A percentile compares a stretch with the other conserved stretches of the same genome.
phyloP scores from a whole-genome alignment of 768 basidiomycete genomes.

The Podaxis sp. region DNA sequence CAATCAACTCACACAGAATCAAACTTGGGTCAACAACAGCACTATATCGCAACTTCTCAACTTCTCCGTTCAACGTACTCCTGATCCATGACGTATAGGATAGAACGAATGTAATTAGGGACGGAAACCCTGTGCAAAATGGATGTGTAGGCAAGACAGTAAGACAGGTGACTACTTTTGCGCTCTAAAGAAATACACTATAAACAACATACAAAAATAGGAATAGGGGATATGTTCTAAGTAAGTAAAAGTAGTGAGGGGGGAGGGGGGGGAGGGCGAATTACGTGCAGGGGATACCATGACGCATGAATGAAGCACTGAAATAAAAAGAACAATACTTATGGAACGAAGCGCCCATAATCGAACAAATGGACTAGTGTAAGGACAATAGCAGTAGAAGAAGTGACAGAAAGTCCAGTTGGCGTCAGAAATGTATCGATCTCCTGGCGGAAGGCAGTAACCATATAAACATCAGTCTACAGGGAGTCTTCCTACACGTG shows the following conservation, averaged over 20 bases:
- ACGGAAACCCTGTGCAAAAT: slow-evolving; percentile 1
- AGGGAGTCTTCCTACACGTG: slow-evolving; percentile 9
- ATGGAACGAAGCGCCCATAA: slow-evolving; percentile 1
- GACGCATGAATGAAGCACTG: neutral
- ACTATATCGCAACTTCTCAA: neutral
- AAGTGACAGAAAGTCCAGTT: neutral
- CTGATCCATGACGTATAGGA: neutral
- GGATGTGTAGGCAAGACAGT: neutral
- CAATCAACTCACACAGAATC: neutral
- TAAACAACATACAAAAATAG: neutral
- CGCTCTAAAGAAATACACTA: slow-evolving; percentile 1
- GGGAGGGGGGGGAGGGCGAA: neutral
- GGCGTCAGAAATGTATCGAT: neutral
- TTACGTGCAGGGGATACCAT: neutral
- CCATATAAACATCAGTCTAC: neutral
- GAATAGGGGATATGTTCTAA: slow-evolving; percentile 1
- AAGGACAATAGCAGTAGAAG: neutral
- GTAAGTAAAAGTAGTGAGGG: neutral
- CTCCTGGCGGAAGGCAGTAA: neutral
- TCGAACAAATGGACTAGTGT: neutral
- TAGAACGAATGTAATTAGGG: neutral
- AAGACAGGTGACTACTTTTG: neutral
- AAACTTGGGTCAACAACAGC: neutral
- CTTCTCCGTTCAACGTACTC: neutral
- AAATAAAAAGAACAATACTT: neutral